These are phyloP conservation scores for Staphylotrichum longicolle DNA, from an alignment of 495 filamentous ascomycete species.

Conservation along the genomic window DNA sequence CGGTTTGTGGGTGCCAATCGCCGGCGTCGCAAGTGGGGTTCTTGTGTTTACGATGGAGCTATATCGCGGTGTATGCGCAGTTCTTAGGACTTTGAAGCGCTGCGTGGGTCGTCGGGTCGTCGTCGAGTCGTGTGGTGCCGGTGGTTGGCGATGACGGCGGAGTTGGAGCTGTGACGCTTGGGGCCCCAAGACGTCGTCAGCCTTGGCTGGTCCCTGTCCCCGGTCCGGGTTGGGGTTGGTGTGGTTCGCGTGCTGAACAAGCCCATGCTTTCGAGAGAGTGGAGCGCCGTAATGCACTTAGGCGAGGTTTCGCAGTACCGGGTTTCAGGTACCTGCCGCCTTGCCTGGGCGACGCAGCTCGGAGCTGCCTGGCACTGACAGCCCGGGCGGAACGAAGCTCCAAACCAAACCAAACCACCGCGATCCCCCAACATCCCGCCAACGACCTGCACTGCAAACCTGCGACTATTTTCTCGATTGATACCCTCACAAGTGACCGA, in stretches of 20 bases:
- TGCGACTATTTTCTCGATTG: conserved; percentile 3
- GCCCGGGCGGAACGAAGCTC: conserved; percentile 8
- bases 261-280: background rate
- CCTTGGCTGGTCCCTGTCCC: conserved; percentile 25
- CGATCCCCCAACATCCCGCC: conserved; percentile 12
- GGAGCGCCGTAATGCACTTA: conserved; percentile 12
- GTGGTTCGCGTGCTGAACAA: background rate
- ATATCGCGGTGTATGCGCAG: too few species aligned
- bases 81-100: too few species aligned
- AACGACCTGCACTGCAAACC: conserved; percentile 7
- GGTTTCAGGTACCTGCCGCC: conserved; percentile 26
- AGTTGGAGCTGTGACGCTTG: conserved; percentile 27
- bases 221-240: background rate
- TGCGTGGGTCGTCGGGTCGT: background rate
- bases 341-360: conserved; percentile 35
- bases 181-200: conserved; percentile 26
- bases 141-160: conserved; percentile 20
- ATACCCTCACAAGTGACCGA: background rate
- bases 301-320: conserved; percentile 10
- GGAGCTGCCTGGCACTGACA: conserved; percentile 34
- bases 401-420: conserved; percentile 14
- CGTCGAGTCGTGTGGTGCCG: conserved; percentile 3
- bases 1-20: background rate
- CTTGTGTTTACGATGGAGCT: background rate
- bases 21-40: background rate